Evolutionary conservation across 2,329 filamentous ascomycete species (phyloP), one percentile per base, ranked within the genome.

Genomic region (Clathrospora elynae): DNA sequence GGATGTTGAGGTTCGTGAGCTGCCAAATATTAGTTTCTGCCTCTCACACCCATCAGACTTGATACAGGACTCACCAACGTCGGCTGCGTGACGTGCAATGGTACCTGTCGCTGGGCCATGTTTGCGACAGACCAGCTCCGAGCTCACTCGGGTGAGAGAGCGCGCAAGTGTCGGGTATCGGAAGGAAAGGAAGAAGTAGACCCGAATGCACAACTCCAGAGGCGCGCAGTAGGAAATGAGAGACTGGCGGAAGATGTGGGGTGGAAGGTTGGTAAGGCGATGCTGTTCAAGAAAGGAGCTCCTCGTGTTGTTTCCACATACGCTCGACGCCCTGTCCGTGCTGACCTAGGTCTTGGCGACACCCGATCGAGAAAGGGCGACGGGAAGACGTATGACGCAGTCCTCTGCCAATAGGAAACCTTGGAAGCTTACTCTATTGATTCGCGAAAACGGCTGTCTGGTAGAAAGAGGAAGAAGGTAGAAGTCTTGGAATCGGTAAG

Each of bases 71-170:
- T 54, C 74, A 86, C 83, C 79, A 91, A 88, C 73, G 92, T 81
- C 68, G 92, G 83, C 84, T 95, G 90, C 72, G 87, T 87, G 75
- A 69, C 66, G 52, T 65, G 59, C 60, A 96, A 95, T 79, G 90
- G 90, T 77, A 96, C 95, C 68, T 88, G 90, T 70, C 95, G 79
- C 74, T 85, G 82, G 71, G 84, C 81, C 83, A 78, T 78, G 68
- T 64, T 76, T 67, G 67, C 66, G 64, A 68, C 66, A 54, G 59
- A 59, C 43, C 55, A 66, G 65, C 63, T 70, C 62, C 64, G 54
- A 68, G 55, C 66, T 70, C 67, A 68, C 66, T 59, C 55, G 59
- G 33, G 58, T 57, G 61, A 63, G 59, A 51, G 50, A 53, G 53
- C 59, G 54, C 60, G 46, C 54, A 62, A 57, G 46, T 43, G 53